A percentile compares a stretch with the other conserved stretches of the same genome.
phyloP scores from a whole-genome alignment of 2,329 filamentous ascomycete species.

The Macrophomina pseudophaseolina region DNA sequence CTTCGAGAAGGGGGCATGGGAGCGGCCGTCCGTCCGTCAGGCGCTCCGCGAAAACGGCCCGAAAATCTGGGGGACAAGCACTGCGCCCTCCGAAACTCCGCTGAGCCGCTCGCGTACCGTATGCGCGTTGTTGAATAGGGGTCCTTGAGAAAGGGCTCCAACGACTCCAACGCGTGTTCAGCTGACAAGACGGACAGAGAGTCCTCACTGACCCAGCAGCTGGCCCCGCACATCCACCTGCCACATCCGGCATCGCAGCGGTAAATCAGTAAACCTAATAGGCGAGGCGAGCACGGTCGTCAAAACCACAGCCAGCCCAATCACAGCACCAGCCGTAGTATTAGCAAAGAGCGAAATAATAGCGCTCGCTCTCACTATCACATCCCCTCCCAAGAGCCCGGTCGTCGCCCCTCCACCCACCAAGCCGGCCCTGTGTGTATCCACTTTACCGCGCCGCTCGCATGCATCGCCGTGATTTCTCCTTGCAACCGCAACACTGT shows the following conservation, averaged over 20 bases:
- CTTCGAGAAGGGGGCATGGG: neutral
- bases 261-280: constrained; percentile 15
- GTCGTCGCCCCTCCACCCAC: neutral
- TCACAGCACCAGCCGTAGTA: neutral
- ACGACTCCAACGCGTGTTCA: neutral
- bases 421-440: neutral
- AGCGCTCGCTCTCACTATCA: constrained; percentile 16
- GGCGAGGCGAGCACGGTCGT: constrained; percentile 2
- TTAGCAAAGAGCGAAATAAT: neutral
- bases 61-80: constrained; percentile 8
- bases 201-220: neutral
- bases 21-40: neutral
- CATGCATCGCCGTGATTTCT: neutral
- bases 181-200: neutral
- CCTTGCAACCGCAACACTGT: neutral
- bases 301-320: neutral
- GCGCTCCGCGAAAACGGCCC: constrained; percentile 8
- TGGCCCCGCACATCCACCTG: constrained; percentile 7
- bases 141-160: neutral
- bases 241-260: neutral
- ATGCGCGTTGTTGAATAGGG: neutral
- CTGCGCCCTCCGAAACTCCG: neutral
- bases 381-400: neutral
- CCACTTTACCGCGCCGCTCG: constrained; percentile 14
- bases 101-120: too few species aligned